A percentile compares a stretch with the other conserved stretches of the same genome.
Conservation (phyloP, 108 stramenopile genomes). For the Nitzschia palea region DNA sequence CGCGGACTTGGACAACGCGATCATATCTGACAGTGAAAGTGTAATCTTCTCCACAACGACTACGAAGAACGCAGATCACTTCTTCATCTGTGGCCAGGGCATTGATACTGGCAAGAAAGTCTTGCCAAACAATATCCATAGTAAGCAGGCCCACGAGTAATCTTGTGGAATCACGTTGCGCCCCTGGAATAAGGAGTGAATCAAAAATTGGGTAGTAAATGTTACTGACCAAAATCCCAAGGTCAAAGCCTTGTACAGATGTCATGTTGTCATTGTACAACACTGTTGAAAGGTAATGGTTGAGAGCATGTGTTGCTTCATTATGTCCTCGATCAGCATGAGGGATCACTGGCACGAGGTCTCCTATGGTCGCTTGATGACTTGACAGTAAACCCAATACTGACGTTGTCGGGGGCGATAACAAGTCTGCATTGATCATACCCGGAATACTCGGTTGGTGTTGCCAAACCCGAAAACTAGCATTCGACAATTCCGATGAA, state of each 20-base stretch:
- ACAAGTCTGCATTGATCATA: not conserved
- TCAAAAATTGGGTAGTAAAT: constrained; percentile 9
- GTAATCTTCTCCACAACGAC: not conserved
- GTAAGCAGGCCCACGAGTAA: not conserved
- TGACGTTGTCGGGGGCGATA: not conserved
- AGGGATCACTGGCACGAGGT: not conserved
- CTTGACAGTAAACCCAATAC: not conserved
- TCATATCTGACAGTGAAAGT: not conserved
- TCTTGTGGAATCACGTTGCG: too few relatives aligned
- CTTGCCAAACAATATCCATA: not conserved
- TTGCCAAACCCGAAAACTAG: constrained; percentile 1
- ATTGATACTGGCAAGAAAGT: not conserved
- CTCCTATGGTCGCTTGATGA: not conserved
- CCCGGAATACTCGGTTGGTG: not conserved
- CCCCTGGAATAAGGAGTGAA: not conserved
- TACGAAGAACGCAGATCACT: constrained; percentile 1
- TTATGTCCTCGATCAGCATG: not conserved
- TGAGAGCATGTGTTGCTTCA: not conserved
- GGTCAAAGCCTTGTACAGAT: not conserved
- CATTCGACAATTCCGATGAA: not conserved
- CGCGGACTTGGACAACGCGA: not conserved
- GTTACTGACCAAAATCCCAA: not conserved
- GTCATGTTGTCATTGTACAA: not conserved
- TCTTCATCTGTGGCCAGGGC: not conserved
- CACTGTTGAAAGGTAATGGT: not conserved